Percentiles rank a stretch among this genome's conserved stretches.
These are phyloP conservation scores for Acarospora socialis DNA, from an alignment of 2,329 filamentous ascomycete genomes.

Conservation along the genomic window DNA sequence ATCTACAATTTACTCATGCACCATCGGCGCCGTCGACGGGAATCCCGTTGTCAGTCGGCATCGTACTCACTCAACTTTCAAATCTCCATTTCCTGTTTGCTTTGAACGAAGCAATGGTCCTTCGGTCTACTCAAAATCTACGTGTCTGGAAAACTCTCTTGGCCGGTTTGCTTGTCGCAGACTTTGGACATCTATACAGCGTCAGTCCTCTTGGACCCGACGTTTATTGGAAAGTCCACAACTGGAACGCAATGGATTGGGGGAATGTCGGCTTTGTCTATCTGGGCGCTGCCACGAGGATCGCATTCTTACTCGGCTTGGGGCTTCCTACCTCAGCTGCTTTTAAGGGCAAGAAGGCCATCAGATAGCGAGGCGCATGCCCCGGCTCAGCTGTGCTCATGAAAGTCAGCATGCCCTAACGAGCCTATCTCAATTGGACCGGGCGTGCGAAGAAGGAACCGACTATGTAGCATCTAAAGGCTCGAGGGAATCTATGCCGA, in stretches of 20 bases:
- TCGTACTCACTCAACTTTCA: slow-evolving; percentile 59
- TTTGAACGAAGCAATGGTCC: slow-evolving; percentile 61
- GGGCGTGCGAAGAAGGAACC: too few species aligned
- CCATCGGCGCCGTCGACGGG: slow-evolving; percentile 31
- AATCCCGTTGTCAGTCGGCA: slow-evolving; percentile 43
- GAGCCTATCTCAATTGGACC: too few species aligned
- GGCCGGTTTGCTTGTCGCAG: slow-evolving; percentile 55
- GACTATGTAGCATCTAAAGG: too few species aligned
- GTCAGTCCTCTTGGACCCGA: slow-evolving; percentile 43
- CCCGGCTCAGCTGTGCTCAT: too few species aligned
- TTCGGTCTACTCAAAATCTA: slow-evolving; percentile 53
- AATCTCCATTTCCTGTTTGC: slow-evolving; percentile 68
- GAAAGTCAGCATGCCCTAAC: too few species aligned
- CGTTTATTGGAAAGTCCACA: slow-evolving; percentile 48
- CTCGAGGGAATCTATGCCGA: too few species aligned
- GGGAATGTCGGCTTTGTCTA: slow-evolving; percentile 61
- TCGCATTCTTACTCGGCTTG: slow-evolving; percentile 44
- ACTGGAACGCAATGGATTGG: slow-evolving; percentile 55
- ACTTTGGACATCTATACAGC: slow-evolving; percentile 60
- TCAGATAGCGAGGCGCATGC: too few species aligned
- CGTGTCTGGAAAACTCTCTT: slow-evolving; percentile 57
- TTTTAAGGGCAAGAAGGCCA: too few species aligned
- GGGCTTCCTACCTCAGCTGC: slow-evolving; percentile 39
- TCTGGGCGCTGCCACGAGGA: slow-evolving; percentile 44
- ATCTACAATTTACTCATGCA: slow-evolving; percentile 51